phyloP scores from a whole-genome alignment of 495 filamentous ascomycete genomes.

The Xylaria scruposa region DNA sequence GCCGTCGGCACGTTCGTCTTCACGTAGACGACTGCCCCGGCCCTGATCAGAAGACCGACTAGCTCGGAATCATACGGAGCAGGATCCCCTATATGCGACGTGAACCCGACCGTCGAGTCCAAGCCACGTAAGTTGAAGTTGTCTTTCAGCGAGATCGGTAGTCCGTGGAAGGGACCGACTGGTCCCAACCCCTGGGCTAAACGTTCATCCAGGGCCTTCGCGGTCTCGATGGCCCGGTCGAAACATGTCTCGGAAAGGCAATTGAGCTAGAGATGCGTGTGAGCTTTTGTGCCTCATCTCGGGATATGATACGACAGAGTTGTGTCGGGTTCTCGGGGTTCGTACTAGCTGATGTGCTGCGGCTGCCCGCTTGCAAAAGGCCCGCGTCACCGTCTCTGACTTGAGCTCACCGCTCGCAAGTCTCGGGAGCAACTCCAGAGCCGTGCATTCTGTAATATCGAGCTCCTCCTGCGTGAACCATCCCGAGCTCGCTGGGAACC shows the following conservation, averaged over 20 bases:
- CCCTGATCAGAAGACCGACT: constrained; percentile 68
- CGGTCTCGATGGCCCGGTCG: constrained; percentile 35
- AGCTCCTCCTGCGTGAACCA: constrained; percentile 48
- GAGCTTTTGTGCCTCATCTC: not conserved
- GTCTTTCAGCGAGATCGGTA: constrained; percentile 85
- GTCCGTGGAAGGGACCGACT: constrained; percentile 76
- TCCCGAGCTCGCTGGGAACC: constrained; percentile 45
- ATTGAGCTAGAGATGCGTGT: constrained; percentile 29
- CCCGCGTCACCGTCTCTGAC: constrained; percentile 42
- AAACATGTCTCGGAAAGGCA: constrained; percentile 45
- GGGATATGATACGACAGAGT: not conserved
- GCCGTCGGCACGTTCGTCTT: constrained; percentile 89
- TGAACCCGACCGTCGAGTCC: constrained; percentile 59
- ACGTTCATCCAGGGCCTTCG: constrained; percentile 43
- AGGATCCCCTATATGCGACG: constrained; percentile 39
- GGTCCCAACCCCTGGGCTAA: constrained; percentile 64
- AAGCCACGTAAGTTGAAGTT: constrained; percentile 65
- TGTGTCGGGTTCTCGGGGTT: not conserved
- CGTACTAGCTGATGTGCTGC: constrained; percentile 44
- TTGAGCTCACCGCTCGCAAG: constrained; percentile 39
- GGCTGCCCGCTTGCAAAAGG: constrained; percentile 47
- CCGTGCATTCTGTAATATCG: constrained; percentile 39
- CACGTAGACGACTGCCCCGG: constrained; percentile 85
- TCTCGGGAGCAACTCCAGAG: constrained; percentile 39
- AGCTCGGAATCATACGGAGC: constrained; percentile 38